Conservation (phyloP, 1,284 basidiomycete genomes). For the Apiotrichum brassicae region DNA sequence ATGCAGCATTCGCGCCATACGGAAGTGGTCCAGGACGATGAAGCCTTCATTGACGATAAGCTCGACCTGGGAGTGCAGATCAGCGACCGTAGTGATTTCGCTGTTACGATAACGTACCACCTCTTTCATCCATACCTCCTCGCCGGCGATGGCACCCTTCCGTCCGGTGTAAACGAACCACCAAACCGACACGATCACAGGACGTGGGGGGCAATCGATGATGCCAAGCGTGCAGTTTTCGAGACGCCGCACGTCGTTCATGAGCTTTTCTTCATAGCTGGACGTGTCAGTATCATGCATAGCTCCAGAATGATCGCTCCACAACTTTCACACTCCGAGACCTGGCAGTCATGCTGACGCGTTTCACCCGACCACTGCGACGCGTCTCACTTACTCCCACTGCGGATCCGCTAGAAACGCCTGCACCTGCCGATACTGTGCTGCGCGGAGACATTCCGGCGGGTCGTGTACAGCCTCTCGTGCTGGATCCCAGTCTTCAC, state of each 20-base stretch:
- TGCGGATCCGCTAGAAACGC: background rate
- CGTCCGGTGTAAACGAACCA: background rate
- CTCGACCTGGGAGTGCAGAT: background rate
- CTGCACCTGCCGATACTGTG: slow-evolving; percentile 2
- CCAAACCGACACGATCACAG: background rate
- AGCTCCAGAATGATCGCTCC: too few relatives aligned
- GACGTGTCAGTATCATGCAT: too few relatives aligned
- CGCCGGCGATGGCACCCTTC: background rate
- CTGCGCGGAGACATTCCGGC: background rate
- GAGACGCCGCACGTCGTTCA: background rate
- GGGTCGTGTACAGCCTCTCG: background rate
- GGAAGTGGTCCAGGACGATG: background rate
- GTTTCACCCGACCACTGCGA: too few relatives aligned
- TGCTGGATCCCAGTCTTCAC: background rate
- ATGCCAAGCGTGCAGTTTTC: background rate
- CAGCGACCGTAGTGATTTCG: background rate
- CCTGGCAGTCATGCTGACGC: too few relatives aligned
- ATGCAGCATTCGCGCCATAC: background rate
- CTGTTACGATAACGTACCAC: background rate
- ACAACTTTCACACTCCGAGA: too few relatives aligned
- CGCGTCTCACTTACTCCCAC: background rate
- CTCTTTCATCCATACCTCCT: slow-evolving; percentile 3
- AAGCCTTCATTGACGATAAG: background rate
- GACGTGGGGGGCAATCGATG: background rate
- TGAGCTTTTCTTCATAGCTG: background rate